Evolutionary conservation across 2,329 filamentous ascomycete genomes (phyloP), one percentile per base, ranked within the genome.

Genomic region (Botryotinia convoluta): DNA sequence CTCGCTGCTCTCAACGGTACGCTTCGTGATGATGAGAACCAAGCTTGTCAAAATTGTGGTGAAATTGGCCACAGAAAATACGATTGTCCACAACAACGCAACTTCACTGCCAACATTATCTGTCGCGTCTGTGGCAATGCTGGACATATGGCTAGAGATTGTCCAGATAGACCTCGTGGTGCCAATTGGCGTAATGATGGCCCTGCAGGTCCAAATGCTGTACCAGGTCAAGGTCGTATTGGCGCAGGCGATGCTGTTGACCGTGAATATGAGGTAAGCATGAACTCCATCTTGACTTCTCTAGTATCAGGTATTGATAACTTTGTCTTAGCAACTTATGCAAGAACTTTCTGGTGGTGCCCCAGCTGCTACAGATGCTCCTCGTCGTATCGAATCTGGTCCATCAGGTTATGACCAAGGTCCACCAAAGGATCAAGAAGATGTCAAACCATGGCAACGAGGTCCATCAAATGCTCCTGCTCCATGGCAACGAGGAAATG

Each of bases 21-120:
- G 14, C 91, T 99, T 32, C 95, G 96, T 86, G 96, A 99, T 81
- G 96, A 99, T 80, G 96, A 99, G 83, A 99, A 99, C 84, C 96
- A 99, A 83, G 96, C 96, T 77, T 99, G 96, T 85, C 96, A 99
- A 86, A 99, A 99, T 86, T 99, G 93, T 84, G 96, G 96, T 79
- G 94, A 98, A 87, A 99, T 99, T 77, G 96, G 96, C 75, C 96
- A 99, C 84, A 92, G 96, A 84, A 99, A 99, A 85, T 98, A 98
- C 83, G 96, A 99, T 82, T 99, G 96, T 79, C 96, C 96, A 22
- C 94, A 99, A 85, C 93, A 96, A 83, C 93, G 95, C 82, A 99
- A 99, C 85, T 98, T 92, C 84, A 99, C 96, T n/a, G 95, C 96
- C 79, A 98, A 94, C 84, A 98, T 99, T 82, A 98, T 99, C 81